Conservation (phyloP, 2,329 filamentous ascomycete genomes). For the Coleophoma crateriformis region DNA sequence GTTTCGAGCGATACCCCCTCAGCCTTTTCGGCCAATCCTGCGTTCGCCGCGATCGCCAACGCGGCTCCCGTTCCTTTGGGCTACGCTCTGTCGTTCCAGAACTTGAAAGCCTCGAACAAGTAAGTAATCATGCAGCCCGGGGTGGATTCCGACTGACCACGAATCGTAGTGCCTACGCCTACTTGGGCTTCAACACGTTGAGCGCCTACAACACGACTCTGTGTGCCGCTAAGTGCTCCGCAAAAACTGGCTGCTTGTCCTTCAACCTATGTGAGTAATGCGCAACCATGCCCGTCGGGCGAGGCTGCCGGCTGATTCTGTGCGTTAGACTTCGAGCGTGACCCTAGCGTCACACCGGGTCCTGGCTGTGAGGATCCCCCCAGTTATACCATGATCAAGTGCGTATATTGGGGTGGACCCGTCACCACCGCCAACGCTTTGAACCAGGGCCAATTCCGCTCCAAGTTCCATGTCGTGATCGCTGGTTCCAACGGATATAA, state of each 20-base stretch:
- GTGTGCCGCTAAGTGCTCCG: not conserved
- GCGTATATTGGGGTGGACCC: not conserved
- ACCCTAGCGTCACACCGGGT: not conserved
- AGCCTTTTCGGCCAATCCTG: not conserved
- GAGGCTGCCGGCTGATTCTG: too few relatives aligned
- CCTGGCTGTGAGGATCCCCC: not conserved
- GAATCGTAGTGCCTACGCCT: conserved; percentile 5
- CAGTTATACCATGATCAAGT: not conserved
- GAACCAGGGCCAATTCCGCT: conserved; percentile 24
- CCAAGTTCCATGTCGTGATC: conserved; percentile 30
- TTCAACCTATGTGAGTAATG: not conserved
- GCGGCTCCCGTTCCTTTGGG: conserved; percentile 5
- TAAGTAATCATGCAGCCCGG: too few relatives aligned
- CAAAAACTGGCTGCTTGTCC: not conserved
- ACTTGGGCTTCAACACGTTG: conserved; percentile 13
- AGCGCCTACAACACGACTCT: not conserved
- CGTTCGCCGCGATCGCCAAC: not conserved
- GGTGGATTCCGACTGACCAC: too few relatives aligned
- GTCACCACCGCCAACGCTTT: conserved; percentile 9
- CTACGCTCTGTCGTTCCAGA: conserved; percentile 21
- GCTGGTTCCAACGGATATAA: conserved; percentile 10
- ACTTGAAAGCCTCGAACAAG: conserved; percentile 18
- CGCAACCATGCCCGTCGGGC: too few relatives aligned
- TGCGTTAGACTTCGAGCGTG: not conserved
- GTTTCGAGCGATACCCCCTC: not conserved